Evolutionary conservation across 176 grass and related monocot genomes (phyloP), one percentile per base, ranked within the genome.

Genomic region (Hordeum marinum): DNA sequence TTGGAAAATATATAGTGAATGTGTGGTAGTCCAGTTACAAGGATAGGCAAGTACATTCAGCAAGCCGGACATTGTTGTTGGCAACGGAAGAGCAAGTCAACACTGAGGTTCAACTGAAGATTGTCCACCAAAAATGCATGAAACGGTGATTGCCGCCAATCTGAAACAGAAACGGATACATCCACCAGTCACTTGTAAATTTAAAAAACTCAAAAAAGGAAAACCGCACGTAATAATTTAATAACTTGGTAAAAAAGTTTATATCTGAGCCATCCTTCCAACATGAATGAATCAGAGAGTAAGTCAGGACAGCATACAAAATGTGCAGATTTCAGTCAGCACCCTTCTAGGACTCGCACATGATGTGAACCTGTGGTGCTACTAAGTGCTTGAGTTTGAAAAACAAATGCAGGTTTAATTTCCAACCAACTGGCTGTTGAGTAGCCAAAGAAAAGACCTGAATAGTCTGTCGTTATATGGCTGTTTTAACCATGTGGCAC

Each of bases 1-100:
- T 31, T 32, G 23, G 27, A 59, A 13, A 73, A 83, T 64, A 24
- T 50, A 23, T 55, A 77, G 18, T 67, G 2, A 68, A 65, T 76
- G 34, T 15, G 70, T 37, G 78, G 50, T 65, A 82, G 64, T 85
- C 32, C 59, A 46, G 17, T 66, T 26, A 67, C 32, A 85, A 57
- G 36, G 31, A 65, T 43, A 73, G 67, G 79, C 20, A 42, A 37
- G 8, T 92, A 97, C 94, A 75, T 97, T 97, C 17, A 97, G 79
- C 46, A 97, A 79, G 82, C 94, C 94, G 40, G 94, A 97, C 91
- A 97, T 97, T 79, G 65, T 20, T 72, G 68, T 81, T 42, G 77
- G 66, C 58, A 84, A 26, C 39, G 35, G 82, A 85, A 64, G 24
- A 74, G 86, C 27, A 42, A 88, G 12, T 82, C 23, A 32, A 55